A percentile compares a stretch with the other conserved stretches of the same genome.
Conservation (phyloP, 2,329 filamentous ascomycete genomes). For the Bisporella sp. region DNA sequence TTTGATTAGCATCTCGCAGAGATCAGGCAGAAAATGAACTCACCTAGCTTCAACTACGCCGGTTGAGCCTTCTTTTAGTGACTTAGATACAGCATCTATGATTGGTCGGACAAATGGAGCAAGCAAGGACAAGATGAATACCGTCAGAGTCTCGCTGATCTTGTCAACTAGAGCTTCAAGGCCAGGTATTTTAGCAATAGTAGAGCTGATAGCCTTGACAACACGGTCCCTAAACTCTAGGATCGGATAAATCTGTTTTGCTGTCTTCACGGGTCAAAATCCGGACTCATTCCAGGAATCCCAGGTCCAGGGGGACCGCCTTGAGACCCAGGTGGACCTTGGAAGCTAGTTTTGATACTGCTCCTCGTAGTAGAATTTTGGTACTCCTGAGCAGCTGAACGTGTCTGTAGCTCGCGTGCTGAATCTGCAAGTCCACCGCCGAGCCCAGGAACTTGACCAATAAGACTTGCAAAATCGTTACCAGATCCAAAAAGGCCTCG, state of each 20-base stretch:
- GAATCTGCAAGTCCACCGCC: constrained; percentile 60
- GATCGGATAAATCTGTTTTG: constrained; percentile 86
- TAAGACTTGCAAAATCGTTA: constrained; percentile 61
- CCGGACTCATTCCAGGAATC: constrained; percentile 67
- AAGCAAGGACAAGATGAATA: constrained; percentile 85
- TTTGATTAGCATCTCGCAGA: too few species aligned
- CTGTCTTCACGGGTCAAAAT: constrained; percentile 72
- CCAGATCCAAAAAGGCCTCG: constrained; percentile 27
- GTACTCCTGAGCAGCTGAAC: constrained; percentile 57
- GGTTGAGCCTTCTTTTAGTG: constrained; percentile 79
- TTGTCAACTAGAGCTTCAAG: constrained; percentile 82
- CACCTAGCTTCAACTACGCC: constrained; percentile 49
- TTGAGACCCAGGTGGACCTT: constrained; percentile 25
- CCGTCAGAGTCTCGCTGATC: constrained; percentile 85
- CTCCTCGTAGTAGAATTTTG: constrained; percentile 40
- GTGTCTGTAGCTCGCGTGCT: constrained; percentile 54
- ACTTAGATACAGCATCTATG: constrained; percentile 78
- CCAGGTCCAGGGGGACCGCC: constrained; percentile 28
- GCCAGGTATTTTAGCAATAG: constrained; percentile 85
- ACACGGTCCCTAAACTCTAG: constrained; percentile 91
- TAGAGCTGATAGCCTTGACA: constrained; percentile 74
- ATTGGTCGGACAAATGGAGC: constrained; percentile 90
- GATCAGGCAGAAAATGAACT: too few species aligned
- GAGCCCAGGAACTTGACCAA: constrained; percentile 68
- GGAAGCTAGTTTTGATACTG: constrained; percentile 11